Evolutionary conservation across 768 basidiomycete species (phyloP).

Genomic region (Lactarius hatsudake): DNA sequence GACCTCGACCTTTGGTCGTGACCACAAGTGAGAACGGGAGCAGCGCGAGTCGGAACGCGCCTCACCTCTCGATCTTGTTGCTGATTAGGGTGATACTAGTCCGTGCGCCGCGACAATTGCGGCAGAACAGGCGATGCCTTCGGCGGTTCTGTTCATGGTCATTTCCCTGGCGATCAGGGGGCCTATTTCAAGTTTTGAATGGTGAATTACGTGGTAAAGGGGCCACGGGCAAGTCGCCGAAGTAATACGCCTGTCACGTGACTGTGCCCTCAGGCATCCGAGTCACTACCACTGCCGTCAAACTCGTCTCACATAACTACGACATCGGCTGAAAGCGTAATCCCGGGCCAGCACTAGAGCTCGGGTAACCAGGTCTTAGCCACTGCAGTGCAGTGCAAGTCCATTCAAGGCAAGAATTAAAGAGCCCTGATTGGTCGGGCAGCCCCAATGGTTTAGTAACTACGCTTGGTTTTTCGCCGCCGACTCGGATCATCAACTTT

Average conservation of each 20-base stretch:
- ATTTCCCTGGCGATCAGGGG: not conserved
- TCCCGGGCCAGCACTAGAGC: not conserved
- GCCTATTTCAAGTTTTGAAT: not conserved
- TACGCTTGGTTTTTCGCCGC: not conserved
- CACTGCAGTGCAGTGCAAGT: not conserved
- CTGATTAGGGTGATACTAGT: not conserved
- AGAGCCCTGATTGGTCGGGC: not conserved
- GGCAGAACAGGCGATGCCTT: slow-evolving; percentile 10
- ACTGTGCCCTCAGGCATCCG: too few relatives aligned
- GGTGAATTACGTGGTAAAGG: not conserved
- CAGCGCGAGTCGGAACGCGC: slow-evolving; percentile 19
- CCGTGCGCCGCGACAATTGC: slow-evolving; percentile 12
- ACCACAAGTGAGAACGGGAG: slow-evolving; percentile 14
- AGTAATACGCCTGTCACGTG: too few relatives aligned
- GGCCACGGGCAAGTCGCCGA: too few relatives aligned
- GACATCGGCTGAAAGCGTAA: not conserved
- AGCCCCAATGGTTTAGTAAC: not conserved
- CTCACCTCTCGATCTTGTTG: slow-evolving; percentile 7
- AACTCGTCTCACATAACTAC: not conserved
- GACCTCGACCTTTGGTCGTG: slow-evolving; percentile 21
- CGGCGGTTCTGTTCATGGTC: slow-evolving; percentile 1
- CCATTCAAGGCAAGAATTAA: not conserved
- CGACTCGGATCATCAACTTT: not conserved
- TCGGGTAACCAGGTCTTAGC: not conserved
- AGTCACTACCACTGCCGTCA: too few relatives aligned